Percentiles rank a stretch among this genome's conserved stretches.
These are phyloP conservation scores for Ramularia endophylla DNA, from an alignment of 2,329 filamentous ascomycete species.

Conservation along the genomic window DNA sequence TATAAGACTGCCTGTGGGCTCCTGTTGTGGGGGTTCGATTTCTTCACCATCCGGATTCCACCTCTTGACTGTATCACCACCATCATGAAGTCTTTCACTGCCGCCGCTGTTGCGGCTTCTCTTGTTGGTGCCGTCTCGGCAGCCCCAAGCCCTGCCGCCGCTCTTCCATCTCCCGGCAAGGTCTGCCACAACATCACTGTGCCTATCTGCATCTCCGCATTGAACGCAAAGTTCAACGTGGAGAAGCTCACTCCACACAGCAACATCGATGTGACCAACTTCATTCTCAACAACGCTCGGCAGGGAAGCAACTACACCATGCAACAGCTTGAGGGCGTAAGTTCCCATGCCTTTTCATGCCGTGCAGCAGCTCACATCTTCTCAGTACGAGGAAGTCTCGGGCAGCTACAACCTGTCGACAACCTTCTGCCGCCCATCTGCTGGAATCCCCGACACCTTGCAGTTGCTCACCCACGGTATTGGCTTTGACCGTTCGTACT, in stretches of 20 bases:
- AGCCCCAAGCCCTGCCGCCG: background rate
- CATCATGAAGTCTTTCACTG: conserved; percentile 23
- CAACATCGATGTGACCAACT: conserved; percentile 54
- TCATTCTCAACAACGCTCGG: conserved; percentile 46
- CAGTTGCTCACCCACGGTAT: conserved; percentile 51
- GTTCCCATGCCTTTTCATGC: no score
- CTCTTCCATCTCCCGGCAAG: conserved; percentile 5
- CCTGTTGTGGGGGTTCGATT: no score
- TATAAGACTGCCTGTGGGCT: no score
- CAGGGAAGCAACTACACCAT: conserved; percentile 48
- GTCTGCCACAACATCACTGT: conserved; percentile 50
- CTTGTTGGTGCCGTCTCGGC: conserved; percentile 23
- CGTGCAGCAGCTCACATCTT: no score
- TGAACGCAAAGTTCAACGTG: conserved; percentile 50
- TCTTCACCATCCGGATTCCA: background rate
- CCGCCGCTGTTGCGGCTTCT: conserved; percentile 17
- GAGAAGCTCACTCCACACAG: conserved; percentile 36
- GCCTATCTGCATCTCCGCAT: conserved; percentile 49
- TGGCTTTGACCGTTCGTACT: conserved; percentile 55
- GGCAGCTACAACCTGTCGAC: conserved; percentile 54
- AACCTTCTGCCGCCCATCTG: conserved; percentile 55
- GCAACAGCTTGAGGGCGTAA: conserved; percentile 40
- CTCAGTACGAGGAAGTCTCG: conserved; percentile 44
- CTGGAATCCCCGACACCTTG: conserved; percentile 33
- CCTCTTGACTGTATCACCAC: no score